Evolutionary conservation across 331 rosid genomes (phyloP), one percentile per base, ranked within the genome.

Genomic region (Prunus yedoensis): DNA sequence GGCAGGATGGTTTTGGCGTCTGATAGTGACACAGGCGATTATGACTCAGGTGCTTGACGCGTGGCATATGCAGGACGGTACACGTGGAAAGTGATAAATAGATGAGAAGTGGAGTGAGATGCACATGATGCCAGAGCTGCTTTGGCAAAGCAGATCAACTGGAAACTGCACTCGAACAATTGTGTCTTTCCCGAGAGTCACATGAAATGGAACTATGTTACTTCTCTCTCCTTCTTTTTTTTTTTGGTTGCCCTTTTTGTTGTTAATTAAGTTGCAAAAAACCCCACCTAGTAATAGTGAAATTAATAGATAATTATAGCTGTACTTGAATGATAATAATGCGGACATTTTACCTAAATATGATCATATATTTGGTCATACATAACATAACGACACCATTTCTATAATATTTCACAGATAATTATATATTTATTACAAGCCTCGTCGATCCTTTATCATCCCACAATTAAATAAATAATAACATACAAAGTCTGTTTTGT

Each of bases 401-500:
- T 32, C 38, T 32, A 47, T 49, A 47, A 68, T 47, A 6, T 68
- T 68, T 68, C 72, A 68, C 41, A 47, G 6, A 3, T 43, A 47
- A 56, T 49, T 49, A 68, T 14, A 28, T 28, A 69, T 3, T 68
- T 50, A 53, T 52, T 70, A 21, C 74, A 70, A 54, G 47, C 67
- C 41, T 58, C 68, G 38, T 25, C 17, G 45, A 41, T 18, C 47
- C 69, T 9, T 60, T 8, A 12, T 49, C 30, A 4, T 18, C 18
- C 17, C 12, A 52, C 49, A 52, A 52, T 17, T n/a, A 61, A 28
- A 13, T 46, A 77, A 54, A 67, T 57, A 75, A 28, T 9, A 58
- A 30, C 46, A 49, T 60, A 61, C 61, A 52, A 16, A 68, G 66
- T 47, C 50, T 69, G 28, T 68, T 11, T 13, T 12, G 23, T 68